Conservation (phyloP, 2,329 filamentous ascomycete genomes). For the Falciphora oryzae region DNA sequence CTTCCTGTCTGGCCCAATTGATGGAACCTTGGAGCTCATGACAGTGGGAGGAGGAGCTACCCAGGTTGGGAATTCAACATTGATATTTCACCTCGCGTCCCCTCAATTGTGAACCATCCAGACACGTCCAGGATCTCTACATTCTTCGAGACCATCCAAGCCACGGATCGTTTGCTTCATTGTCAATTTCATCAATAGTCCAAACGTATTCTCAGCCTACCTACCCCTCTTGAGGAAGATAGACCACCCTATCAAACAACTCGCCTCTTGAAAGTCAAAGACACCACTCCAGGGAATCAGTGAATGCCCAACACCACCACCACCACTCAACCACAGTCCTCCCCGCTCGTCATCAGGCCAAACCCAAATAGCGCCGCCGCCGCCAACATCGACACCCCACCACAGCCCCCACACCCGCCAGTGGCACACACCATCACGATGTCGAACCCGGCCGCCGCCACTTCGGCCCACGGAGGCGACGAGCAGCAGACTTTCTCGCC, state of each 20-base stretch:
- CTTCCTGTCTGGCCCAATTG: background rate
- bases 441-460: constrained; percentile 5
- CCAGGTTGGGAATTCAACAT: background rate
- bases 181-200: background rate
- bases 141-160: background rate
- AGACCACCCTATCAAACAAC: background rate
- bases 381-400: background rate
- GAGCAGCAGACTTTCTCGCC: background rate
- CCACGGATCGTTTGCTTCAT: background rate
- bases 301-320: background rate
- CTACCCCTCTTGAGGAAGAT: background rate
- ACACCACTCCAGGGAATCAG: background rate
- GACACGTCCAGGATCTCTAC: background rate
- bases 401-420: background rate
- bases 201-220: background rate
- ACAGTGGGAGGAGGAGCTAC: background rate
- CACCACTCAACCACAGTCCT: background rate
- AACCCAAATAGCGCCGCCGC: background rate
- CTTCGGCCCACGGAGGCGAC: background rate
- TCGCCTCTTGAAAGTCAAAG: too few species aligned
- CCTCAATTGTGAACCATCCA: background rate
- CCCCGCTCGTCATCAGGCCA: background rate
- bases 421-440: background rate
- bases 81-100: background rate
- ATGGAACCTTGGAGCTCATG: background rate